Conservation (phyloP, 805 yeast species). For the Ogataea kodamae region DNA sequence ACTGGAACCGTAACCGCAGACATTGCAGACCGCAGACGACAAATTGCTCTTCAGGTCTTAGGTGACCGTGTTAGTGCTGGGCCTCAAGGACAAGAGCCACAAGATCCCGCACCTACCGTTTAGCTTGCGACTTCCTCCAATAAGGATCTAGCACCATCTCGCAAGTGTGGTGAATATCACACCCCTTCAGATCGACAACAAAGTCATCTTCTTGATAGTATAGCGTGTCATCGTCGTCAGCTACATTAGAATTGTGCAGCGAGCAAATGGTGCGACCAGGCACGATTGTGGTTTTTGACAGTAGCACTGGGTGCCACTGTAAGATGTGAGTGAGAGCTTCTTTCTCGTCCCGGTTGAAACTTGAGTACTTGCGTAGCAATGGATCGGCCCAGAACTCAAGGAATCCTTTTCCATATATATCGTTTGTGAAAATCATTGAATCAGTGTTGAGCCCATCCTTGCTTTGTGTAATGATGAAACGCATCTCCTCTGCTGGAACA, state of each 20-base stretch:
- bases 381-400: constrained; percentile 81
- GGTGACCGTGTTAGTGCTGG: constrained; percentile 43
- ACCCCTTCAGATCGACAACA: constrained; percentile 58
- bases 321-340: constrained; percentile 80
- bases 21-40: constrained; percentile 74
- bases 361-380: constrained; percentile 61
- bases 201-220: constrained; percentile 65
- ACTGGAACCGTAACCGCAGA: constrained; percentile 30
- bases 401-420: constrained; percentile 58
- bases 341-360: constrained; percentile 56
- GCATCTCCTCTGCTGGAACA: constrained; percentile 50
- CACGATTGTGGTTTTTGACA: constrained; percentile 70
- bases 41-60: constrained; percentile 69
- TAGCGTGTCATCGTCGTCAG: constrained; percentile 36
- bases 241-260: constrained; percentile 33
- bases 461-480: constrained; percentile 68
- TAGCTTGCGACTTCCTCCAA: constrained; percentile 27
- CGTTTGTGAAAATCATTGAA: constrained; percentile 70
- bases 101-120: too few species aligned
- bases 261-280: constrained; percentile 58
- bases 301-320: constrained; percentile 90
- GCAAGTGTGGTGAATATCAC: constrained; percentile 50
- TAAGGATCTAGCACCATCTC: constrained; percentile 43
- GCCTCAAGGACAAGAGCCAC: constrained; percentile 3
- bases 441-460: constrained; percentile 59